These are phyloP conservation scores for Nakazawaea wickerhamii DNA, from an alignment of 805 yeast genomes.

Conservation along the genomic window DNA sequence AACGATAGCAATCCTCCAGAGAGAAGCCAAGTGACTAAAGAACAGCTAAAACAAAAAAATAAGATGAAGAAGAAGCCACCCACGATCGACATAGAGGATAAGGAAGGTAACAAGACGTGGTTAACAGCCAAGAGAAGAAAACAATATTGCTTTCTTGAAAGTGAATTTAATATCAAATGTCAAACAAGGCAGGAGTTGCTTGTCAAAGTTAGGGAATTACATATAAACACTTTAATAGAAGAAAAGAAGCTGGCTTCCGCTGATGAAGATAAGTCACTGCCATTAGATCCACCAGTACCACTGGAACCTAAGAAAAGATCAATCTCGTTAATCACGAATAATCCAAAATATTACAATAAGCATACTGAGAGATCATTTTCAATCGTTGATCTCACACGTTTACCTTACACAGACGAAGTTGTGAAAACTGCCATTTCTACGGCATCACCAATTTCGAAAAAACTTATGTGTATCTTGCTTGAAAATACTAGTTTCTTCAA, in stretches of 20 bases:
- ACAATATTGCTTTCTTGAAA: not conserved
- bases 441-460: slow-evolving; percentile 6
- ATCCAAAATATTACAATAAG: slow-evolving; percentile 2
- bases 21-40: no score
- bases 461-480: slow-evolving; percentile 6
- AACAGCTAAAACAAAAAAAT: no score
- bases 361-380: slow-evolving; percentile 1
- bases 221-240: no score
- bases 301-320: not conserved
- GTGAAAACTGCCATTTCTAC: slow-evolving; percentile 1
- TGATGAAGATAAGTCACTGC: no score
- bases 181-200: not conserved
- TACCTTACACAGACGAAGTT: not conserved
- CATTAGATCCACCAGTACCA: not conserved
- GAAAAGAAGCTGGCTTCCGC: no score
- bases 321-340: slow-evolving; percentile 5
- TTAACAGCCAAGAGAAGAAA: not conserved
- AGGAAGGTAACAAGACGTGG: not conserved
- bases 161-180: not conserved
- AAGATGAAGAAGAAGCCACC: no score
- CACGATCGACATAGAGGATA: no score
- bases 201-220: not conserved
- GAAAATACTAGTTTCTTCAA: slow-evolving; percentile 1
- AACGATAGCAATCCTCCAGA: no score
- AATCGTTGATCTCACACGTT: not conserved